Evolutionary conservation across 2,329 filamentous ascomycete genomes (phyloP), one percentile per base, ranked within the genome.

Genomic region (Penicillium sp.): DNA sequence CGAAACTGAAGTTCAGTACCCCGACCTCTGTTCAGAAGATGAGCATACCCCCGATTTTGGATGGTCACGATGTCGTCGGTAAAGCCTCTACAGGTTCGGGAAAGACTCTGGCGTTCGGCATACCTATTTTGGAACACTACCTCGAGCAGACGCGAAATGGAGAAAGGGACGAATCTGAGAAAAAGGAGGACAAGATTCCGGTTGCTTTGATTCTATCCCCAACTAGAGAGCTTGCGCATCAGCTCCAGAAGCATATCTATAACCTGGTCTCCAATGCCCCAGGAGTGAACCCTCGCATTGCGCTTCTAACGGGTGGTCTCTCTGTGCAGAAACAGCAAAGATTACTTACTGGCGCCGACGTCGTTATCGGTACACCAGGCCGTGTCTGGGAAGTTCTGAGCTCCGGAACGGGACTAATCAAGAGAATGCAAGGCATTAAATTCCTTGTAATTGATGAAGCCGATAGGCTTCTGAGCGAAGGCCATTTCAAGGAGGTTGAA

Each of bases 81-180:
- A 99, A 99, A 79, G 95, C 95, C 2, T 90, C 94, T 11, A 99
- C 95, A 0, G 95, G 95, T 67, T 98, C 95, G 15, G 95, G 95
- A 69, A 99, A 99, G 79, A 99, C 95, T 0, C 82, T 99, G 49
- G 94, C 95, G 0, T 99, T 97, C 76, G 92, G 90, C 1, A 93
- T 99, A 65, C 95, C 95, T 0, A 95, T 99, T 60, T 82, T 98
- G 9, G 93, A 99, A 76, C 84, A 86, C 59, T 97, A 90, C 83
- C 79, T 99, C 7, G 84, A 86, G 63, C 73, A 73, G 60, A 76
- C 75, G 57, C 66, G 66, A 3, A 67, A 69, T 50, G 69, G 70
- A 35, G 26, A 52, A 5, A 60, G 57, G 15, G 76, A 76, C 23
- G 75, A 75, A 19, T 76, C 80, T 11, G 71, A 79, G 58, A 77